Evolutionary conservation across 495 filamentous ascomycete species (phyloP), one percentile per base, ranked within the genome.

Genomic region (Lasiosphaeris hirsuta): DNA sequence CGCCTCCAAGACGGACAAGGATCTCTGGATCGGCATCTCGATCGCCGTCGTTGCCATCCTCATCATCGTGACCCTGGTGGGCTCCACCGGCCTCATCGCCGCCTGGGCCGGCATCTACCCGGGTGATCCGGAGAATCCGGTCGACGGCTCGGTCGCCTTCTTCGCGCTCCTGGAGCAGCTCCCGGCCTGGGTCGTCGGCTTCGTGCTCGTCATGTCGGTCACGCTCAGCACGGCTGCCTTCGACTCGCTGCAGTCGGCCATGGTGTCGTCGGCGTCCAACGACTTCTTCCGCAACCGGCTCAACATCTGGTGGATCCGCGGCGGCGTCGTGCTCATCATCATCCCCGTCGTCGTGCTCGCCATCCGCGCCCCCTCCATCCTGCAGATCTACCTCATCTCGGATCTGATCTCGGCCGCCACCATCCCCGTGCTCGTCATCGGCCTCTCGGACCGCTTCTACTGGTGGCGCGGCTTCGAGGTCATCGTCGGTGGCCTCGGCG

Each of bases 261-360:
- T 90, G 86, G 84, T 90, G 0, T 88, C 84, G 6, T 85, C 84
- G 0, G 83, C 82, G 14, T 87, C 84, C 52, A 90, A 90, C 67
- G 88, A 91, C 63, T 57, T 91, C n/a, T 90, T 90, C 75, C 82
- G 86, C 43, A 90, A 90, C 74, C 79, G 76, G 43, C 78, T 91
- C 19, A 84, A 83, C 56, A 79, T 90, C 44, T 84, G 87, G 83
- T 84, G 66, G 61, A 84, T 90, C 48, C 81, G 88, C 42, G 75
- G 57, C 10, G 77, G 77, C 9, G 87, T 90, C 17, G 75, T 90
- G 0, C 54, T 88, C 19, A 57, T 90, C 63, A 90, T 88, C 59
- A 71, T 89, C 63, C 88, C 88, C 5, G 82, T 85, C 7, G 81
- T 88, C 4, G 79, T 87, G 3, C 72, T 91, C 37, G 88, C 88